A percentile compares a stretch with the other conserved stretches of the same genome.
phyloP scores from a whole-genome alignment of 2,329 filamentous ascomycete genomes.

The Talaromyces sp. region DNA sequence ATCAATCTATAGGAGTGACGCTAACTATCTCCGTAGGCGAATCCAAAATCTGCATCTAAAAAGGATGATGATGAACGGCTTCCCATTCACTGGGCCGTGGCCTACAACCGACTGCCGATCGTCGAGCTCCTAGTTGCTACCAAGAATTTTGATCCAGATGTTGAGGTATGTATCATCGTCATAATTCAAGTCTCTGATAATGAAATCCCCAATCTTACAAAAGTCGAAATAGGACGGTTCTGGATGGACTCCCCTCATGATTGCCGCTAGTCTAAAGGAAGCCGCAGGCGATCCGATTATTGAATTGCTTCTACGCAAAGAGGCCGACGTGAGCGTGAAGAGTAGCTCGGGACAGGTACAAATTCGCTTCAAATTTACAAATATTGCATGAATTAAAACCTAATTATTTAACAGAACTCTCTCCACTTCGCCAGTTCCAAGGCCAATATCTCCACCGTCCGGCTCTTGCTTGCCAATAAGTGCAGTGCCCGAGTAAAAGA shows the following conservation, averaged over 20 bases:
- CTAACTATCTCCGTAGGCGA: conserved; percentile 60
- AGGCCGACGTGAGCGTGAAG: conserved; percentile 50
- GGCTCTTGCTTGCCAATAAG: conserved; percentile 72
- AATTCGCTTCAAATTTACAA: no score
- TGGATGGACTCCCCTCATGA: conserved; percentile 56
- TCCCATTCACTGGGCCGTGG: conserved; percentile 91
- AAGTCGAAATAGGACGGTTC: conserved; percentile 48
- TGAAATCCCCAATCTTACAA: no score
- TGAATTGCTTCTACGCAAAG: conserved; percentile 49
- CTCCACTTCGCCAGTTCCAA: conserved; percentile 94
- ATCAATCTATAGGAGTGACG: not conserved
- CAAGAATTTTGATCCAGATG: conserved; percentile 80
- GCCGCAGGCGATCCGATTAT: conserved; percentile 49
- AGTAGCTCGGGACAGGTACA: conserved; percentile 47
- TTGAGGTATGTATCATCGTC: conserved; percentile 58
- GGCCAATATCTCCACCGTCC: conserved; percentile 78
- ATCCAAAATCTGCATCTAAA: conserved; percentile 74
- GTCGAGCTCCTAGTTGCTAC: conserved; percentile 70
- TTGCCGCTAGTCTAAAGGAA: conserved; percentile 51
- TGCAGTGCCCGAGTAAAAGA: conserved; percentile 82
- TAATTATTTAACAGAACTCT: conserved; percentile 63
- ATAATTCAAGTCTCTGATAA: not conserved
- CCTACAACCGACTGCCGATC: conserved; percentile 77
- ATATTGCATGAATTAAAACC: not conserved
- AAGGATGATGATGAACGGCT: conserved; percentile 85